A percentile compares a stretch with the other conserved stretches of the same genome.
Conservation (phyloP, 352 stramenopile species). For the Bremia lactucae region DNA sequence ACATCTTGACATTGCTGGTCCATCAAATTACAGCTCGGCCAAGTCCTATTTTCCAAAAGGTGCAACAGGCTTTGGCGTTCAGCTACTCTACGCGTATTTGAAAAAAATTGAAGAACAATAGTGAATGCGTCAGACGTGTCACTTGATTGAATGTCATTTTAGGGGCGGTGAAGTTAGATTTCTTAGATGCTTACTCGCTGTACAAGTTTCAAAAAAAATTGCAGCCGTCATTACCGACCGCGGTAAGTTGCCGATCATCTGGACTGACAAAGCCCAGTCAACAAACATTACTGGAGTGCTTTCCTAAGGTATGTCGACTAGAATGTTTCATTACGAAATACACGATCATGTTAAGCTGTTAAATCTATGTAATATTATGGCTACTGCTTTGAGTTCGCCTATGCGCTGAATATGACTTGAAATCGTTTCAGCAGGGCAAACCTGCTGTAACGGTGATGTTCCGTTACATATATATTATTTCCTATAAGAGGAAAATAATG, state of each 20-base stretch:
- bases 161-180: not conserved
- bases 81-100: conserved; percentile 78
- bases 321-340: conserved; percentile 89
- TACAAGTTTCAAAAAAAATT: conserved; percentile 91
- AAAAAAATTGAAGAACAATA: conserved; percentile 58
- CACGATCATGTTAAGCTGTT: too few species aligned
- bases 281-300: conserved; percentile 68
- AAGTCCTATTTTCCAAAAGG: conserved; percentile 83
- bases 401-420: conserved; percentile 88
- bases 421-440: conserved; percentile 86
- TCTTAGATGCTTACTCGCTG: conserved; percentile 23
- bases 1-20: conserved; percentile 85
- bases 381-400: conserved; percentile 88
- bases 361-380: too few species aligned
- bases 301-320: conserved; percentile 74
- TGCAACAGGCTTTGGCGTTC: conserved; percentile 82
- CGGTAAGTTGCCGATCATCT: conserved; percentile 87
- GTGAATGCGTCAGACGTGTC: not conserved
- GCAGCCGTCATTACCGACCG: conserved; percentile 84
- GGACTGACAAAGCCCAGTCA: conserved; percentile 81
- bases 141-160: too few species aligned
- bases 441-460: too few species aligned
- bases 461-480: too few species aligned
- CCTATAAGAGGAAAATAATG: too few species aligned
- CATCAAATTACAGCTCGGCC: conserved; percentile 66